Conservation (phyloP, 2,329 filamentous ascomycete genomes). For the Pseudocercospora pini-densiflorae region DNA sequence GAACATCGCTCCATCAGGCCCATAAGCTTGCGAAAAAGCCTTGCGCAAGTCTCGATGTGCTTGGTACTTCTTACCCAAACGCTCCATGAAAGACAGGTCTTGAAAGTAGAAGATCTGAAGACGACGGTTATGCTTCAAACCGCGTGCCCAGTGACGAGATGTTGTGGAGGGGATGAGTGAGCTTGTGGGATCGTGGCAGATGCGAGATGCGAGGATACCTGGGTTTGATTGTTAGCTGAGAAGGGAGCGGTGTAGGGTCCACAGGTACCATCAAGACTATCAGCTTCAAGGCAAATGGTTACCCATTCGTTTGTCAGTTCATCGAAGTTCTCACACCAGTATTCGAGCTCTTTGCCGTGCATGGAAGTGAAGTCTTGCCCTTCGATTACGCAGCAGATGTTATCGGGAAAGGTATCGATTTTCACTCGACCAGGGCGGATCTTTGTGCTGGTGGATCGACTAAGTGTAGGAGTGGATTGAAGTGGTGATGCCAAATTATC, state of each 20-base stretch:
- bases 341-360: neutral
- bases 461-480: neutral
- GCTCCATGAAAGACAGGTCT: slow-evolving; percentile 7
- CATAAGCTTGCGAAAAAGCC: slow-evolving; percentile 9
- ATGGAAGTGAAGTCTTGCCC: slow-evolving; percentile 7
- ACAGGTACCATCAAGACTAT: neutral
- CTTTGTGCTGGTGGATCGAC: neutral
- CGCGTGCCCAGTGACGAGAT: neutral
- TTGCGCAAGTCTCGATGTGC: slow-evolving; percentile 10
- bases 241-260: neutral
- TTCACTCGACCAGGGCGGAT: neutral
- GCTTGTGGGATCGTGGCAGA: neutral
- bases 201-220: neutral
- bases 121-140: slow-evolving; percentile 10
- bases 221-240: neutral
- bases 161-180: neutral
- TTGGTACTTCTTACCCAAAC: slow-evolving; percentile 11
- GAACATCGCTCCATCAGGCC: slow-evolving; percentile 6
- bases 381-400: slow-evolving; percentile 3
- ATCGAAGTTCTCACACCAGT: slow-evolving; percentile 13
- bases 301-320: slow-evolving; percentile 12
- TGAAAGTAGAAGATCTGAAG: slow-evolving; percentile 13
- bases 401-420: neutral
- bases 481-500: neutral
- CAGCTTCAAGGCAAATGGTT: neutral